These are phyloP conservation scores for Suillus hirtellus DNA, from an alignment of 768 basidiomycete species.

Conservation along the genomic window DNA sequence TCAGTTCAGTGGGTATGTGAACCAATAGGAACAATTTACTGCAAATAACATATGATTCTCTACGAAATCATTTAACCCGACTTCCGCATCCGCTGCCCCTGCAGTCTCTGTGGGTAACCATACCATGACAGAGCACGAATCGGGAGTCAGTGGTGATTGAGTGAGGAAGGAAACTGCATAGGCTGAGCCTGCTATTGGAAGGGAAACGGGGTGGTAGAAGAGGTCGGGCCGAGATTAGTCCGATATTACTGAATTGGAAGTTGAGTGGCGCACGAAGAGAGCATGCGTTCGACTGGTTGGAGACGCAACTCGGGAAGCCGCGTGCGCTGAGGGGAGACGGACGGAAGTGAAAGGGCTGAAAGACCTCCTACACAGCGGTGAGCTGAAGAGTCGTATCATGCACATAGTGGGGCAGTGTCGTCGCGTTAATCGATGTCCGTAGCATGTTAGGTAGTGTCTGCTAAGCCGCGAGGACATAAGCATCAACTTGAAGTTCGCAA, in stretches of 20 bases:
- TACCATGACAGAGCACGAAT: slow-evolving; percentile 60
- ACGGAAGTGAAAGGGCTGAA: neutral
- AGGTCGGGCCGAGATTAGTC: slow-evolving; percentile 69
- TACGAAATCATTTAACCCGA: slow-evolving; percentile 67
- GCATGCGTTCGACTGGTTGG: neutral
- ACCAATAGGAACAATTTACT: too few species aligned
- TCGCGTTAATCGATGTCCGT: too few species aligned
- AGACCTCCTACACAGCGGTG: neutral
- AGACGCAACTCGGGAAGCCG: slow-evolving; percentile 11
- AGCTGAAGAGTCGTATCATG: too few species aligned
- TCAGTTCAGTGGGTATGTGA: neutral
- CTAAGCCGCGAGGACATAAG: too few species aligned
- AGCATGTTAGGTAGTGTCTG: too few species aligned
- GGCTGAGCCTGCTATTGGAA: slow-evolving; percentile 46
- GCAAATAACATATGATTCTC: slow-evolving; percentile 59
- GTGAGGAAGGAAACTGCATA: slow-evolving; percentile 69
- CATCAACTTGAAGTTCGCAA: too few species aligned
- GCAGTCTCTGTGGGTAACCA: slow-evolving; percentile 54
- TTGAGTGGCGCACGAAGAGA: slow-evolving; percentile 16
- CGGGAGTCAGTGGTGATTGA: slow-evolving; percentile 41
- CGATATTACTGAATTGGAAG: slow-evolving; percentile 27
- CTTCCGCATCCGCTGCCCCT: slow-evolving; percentile 37
- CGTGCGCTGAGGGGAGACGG: neutral
- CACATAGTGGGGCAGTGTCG: too few species aligned
- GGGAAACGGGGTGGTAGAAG: slow-evolving; percentile 64